phyloP scores from a whole-genome alignment of 257 asterid species.

The Catharanthus roseus region DNA sequence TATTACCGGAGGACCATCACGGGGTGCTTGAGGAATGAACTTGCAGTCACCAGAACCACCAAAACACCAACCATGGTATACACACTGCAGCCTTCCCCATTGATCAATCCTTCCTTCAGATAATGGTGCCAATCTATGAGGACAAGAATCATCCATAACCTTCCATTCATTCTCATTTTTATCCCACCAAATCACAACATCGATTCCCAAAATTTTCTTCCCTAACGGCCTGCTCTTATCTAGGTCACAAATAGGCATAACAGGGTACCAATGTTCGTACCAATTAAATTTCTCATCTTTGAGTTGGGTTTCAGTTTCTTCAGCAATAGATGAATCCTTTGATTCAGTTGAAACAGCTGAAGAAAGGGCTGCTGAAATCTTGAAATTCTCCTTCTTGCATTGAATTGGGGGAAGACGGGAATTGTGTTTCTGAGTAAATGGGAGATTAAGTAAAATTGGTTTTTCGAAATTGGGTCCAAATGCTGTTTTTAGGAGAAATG shows the following conservation, averaged over 20 bases:
- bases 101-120: conserved; percentile 94
- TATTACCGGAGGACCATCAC: conserved; percentile 78
- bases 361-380: conserved; percentile 42
- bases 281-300: conserved; percentile 62
- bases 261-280: conserved; percentile 85
- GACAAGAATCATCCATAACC: conserved; percentile 79
- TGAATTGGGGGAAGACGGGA: conserved; percentile 16
- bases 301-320: conserved; percentile 15
- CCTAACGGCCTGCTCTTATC: conserved; percentile 83
- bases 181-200: conserved; percentile 83
- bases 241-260: conserved; percentile 69
- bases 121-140: conserved; percentile 81
- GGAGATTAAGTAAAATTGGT: conserved; percentile 20
- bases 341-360: conserved; percentile 22
- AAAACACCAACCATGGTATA: conserved; percentile 93
- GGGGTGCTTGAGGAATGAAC: conserved; percentile 79
- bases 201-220: conserved; percentile 67
- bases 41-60: conserved; percentile 78
- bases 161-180: conserved; percentile 69
- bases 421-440: conserved; percentile 14
- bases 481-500: conserved; percentile 15
- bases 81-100: conserved; percentile 89
- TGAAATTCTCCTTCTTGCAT: conserved; percentile 32
- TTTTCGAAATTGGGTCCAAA: conserved; percentile 3
- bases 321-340: conserved; percentile 14